Conservation (phyloP, 192 early-diverging fungal species). For the Globomyces pollinis-pini region DNA sequence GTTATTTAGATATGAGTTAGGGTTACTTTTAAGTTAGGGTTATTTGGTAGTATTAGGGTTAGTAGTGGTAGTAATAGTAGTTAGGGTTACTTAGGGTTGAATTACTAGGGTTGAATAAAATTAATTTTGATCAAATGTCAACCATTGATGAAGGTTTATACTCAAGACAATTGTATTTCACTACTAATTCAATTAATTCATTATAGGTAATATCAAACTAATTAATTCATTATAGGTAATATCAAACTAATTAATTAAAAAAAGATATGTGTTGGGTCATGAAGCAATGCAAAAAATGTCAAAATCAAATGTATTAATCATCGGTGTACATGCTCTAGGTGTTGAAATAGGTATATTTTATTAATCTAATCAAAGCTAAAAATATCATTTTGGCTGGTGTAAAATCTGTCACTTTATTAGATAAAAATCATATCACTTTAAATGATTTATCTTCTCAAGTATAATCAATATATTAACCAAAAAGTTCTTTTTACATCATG, state of each 20-base stretch:
- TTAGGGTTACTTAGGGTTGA: too few species aligned
- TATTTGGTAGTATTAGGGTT: too few species aligned
- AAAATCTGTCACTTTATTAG: conserved; percentile 95
- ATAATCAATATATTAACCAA: conserved; percentile 34
- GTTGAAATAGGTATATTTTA: conserved; percentile 82
- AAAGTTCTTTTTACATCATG: conserved; percentile 81
- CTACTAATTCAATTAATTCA: too few species aligned
- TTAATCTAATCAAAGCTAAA: conserved; percentile 59
- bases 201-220: too few species aligned
- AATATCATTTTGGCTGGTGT: conserved; percentile 98
- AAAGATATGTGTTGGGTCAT: conserved; percentile 51
- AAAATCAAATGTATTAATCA: conserved; percentile 87
- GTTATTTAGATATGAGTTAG: too few species aligned
- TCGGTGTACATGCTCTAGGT: conserved; percentile 93
- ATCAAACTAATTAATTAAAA: background rate
- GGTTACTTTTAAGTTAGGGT: too few species aligned
- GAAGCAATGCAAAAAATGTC: conserved; percentile 99
- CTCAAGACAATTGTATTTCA: conserved; percentile 99
- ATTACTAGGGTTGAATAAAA: too few species aligned
- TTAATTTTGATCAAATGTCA: too few species aligned
- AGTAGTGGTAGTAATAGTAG: too few species aligned
- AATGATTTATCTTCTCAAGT: conserved; percentile 85
- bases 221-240: too few species aligned
- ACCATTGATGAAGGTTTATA: conserved; percentile 94
- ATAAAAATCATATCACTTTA: conserved; percentile 65